A percentile compares a stretch with the other conserved stretches of the same genome.
phyloP scores from a whole-genome alignment of 164 flowering plant species.

The Echeveria elegans region DNA sequence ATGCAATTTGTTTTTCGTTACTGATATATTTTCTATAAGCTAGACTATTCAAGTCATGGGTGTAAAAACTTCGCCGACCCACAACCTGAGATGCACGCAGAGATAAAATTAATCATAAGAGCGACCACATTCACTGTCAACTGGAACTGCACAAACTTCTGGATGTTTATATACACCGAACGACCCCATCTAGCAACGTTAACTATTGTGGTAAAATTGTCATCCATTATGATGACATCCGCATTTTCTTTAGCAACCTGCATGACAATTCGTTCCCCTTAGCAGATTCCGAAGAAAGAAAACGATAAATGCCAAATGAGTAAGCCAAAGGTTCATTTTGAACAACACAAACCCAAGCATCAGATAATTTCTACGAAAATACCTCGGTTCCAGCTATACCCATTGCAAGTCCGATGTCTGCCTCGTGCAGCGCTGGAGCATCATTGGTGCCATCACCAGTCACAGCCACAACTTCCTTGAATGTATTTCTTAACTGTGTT shows the following conservation, averaged over 20 bases:
- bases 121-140: slow-evolving; percentile 68
- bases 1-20: not conserved
- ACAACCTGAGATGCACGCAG: slow-evolving; percentile 71
- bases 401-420: slow-evolving; percentile 66
- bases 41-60: not conserved
- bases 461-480: slow-evolving; percentile 51
- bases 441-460: slow-evolving; percentile 66
- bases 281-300: not conserved
- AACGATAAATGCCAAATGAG: not conserved
- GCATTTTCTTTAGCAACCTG: slow-evolving; percentile 95
- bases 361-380: not conserved
- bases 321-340: not conserved
- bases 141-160: slow-evolving; percentile 70
- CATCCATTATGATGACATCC: slow-evolving; percentile 78
- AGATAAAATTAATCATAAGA: slow-evolving; percentile 51
- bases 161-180: slow-evolving; percentile 72
- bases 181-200: slow-evolving; percentile 86
- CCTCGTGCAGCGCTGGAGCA: slow-evolving; percentile 61
- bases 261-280: not conserved
- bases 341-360: not conserved
- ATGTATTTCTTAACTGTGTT: slow-evolving; percentile 26
- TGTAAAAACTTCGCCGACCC: not conserved
- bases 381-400: slow-evolving; percentile 71
- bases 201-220: slow-evolving; percentile 67
- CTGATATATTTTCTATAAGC: not conserved